These are phyloP conservation scores for Boletus smithii DNA, from an alignment of 1,284 basidiomycete genomes.

Conservation along the genomic window DNA sequence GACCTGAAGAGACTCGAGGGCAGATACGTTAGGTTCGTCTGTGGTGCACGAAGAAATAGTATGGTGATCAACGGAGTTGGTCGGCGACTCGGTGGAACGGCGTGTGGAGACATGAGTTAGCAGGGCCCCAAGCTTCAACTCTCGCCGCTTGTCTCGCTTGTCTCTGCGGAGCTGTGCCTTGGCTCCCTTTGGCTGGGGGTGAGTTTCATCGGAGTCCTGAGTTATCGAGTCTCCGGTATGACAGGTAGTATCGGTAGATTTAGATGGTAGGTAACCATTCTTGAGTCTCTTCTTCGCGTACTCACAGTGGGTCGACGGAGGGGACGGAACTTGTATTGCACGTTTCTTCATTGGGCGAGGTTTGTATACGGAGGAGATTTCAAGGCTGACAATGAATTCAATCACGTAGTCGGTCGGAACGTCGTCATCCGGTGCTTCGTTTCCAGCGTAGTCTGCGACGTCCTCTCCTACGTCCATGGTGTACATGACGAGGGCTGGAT, in stretches of 20 bases:
- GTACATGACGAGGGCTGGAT: slow-evolving; percentile 39
- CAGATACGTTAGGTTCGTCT: slow-evolving; percentile 17
- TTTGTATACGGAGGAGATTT: slow-evolving; percentile 68
- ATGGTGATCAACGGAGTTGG: slow-evolving; percentile 18
- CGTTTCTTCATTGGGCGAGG: slow-evolving; percentile 60
- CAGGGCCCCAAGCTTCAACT: slow-evolving; percentile 36
- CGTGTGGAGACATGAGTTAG: slow-evolving; percentile 22
- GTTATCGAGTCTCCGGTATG: neutral
- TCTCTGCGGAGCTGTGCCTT: slow-evolving; percentile 44
- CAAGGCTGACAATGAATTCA: slow-evolving; percentile 49
- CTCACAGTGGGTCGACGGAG: slow-evolving; percentile 12
- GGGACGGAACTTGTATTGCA: slow-evolving; percentile 12
- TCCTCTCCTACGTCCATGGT: slow-evolving; percentile 49
- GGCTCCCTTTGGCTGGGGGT: slow-evolving; percentile 18
- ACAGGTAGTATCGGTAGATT: neutral
- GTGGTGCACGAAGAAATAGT: slow-evolving; percentile 10
- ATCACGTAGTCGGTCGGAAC: slow-evolving; percentile 13
- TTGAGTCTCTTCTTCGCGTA: slow-evolving; percentile 12
- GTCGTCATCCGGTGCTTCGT: slow-evolving; percentile 20
- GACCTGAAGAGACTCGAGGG: slow-evolving; percentile 35
- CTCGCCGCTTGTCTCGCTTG: slow-evolving; percentile 48
- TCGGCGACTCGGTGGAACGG: neutral
- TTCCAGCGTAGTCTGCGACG: slow-evolving; percentile 19
- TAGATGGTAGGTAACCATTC: slow-evolving; percentile 10
- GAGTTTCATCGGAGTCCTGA: neutral